phyloP scores from a whole-genome alignment of 192 early-diverging fungal genomes.

The Funneliformis mosseae region DNA sequence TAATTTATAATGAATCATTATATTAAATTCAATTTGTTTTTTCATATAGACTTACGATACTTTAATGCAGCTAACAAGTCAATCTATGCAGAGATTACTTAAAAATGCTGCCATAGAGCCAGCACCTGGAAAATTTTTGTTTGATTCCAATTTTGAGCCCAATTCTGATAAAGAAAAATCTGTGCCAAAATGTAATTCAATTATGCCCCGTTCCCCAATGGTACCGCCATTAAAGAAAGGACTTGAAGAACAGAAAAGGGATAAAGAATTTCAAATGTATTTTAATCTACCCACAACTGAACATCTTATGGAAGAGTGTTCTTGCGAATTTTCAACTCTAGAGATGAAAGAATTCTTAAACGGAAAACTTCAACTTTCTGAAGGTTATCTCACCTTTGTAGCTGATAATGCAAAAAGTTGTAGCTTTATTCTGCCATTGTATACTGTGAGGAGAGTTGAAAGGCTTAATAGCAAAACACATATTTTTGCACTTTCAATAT shows the following conservation, averaged over 20 bases:
- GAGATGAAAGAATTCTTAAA: slow-evolving; percentile 47
- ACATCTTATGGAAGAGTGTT: slow-evolving; percentile 66
- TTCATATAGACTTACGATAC: slow-evolving; percentile 77
- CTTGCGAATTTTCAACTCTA: slow-evolving; percentile 59
- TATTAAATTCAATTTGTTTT: not conserved
- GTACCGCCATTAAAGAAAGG: slow-evolving; percentile 58
- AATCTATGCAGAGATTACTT: slow-evolving; percentile 86
- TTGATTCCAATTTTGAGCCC: not conserved
- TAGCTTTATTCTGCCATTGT: slow-evolving; percentile 82
- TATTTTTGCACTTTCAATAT: slow-evolving; percentile 76
- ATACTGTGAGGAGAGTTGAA: slow-evolving; percentile 90
- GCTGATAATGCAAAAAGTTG: slow-evolving; percentile 71
- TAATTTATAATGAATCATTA: not conserved
- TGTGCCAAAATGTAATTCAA: slow-evolving; percentile 7
- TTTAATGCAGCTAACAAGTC: slow-evolving; percentile 84
- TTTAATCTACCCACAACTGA: slow-evolving; percentile 84
- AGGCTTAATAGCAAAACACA: slow-evolving; percentile 67
- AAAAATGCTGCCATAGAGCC: slow-evolving; percentile 77
- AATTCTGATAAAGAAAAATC: slow-evolving; percentile 29
- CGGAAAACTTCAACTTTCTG: slow-evolving; percentile 85
- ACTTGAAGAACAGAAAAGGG: slow-evolving; percentile 75
- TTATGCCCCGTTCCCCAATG: slow-evolving; percentile 40
- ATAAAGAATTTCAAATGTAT: slow-evolving; percentile 70
- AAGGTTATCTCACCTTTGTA: slow-evolving; percentile 83
- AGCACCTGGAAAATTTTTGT: slow-evolving; percentile 55